These are phyloP conservation scores for Morella rubra DNA, from an alignment of 306 rosid species.

Conservation along the genomic window DNA sequence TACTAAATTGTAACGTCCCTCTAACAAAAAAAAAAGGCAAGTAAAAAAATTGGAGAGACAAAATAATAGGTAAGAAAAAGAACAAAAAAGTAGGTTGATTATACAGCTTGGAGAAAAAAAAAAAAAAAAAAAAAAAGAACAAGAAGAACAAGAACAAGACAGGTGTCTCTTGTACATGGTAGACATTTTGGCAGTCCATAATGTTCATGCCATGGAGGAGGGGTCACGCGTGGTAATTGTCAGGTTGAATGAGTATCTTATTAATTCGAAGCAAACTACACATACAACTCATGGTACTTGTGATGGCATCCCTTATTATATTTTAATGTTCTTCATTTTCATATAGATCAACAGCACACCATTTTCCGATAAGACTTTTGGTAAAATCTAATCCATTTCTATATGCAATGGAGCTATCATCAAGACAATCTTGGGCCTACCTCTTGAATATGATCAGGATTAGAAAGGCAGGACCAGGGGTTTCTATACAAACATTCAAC, in stretches of 20 bases:
- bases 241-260: constrained; percentile 4
- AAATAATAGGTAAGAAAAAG: too few relatives aligned
- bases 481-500: too few relatives aligned
- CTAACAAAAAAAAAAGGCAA: too few relatives aligned
- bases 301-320: not conserved
- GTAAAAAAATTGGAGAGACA: too few relatives aligned
- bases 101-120: too few relatives aligned
- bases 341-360: not conserved
- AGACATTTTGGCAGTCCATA: not conserved
- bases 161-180: too few relatives aligned
- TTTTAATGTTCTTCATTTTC: not conserved
- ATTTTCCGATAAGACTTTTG: not conserved
- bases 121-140: too few relatives aligned
- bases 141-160: too few relatives aligned
- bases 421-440: not conserved
- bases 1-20: too few relatives aligned
- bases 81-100: too few relatives aligned
- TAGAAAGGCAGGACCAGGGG: too few relatives aligned
- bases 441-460: too few relatives aligned
- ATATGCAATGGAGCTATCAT: not conserved
- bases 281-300: not conserved
- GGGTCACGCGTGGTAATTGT: constrained; percentile 15
- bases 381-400: not conserved
- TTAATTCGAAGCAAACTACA: not conserved
- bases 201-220: constrained; percentile 12